These are phyloP conservation scores for Blepharisma stoltei DNA, from an alignment of 73 alveolate genomes.

Conservation along the genomic window DNA sequence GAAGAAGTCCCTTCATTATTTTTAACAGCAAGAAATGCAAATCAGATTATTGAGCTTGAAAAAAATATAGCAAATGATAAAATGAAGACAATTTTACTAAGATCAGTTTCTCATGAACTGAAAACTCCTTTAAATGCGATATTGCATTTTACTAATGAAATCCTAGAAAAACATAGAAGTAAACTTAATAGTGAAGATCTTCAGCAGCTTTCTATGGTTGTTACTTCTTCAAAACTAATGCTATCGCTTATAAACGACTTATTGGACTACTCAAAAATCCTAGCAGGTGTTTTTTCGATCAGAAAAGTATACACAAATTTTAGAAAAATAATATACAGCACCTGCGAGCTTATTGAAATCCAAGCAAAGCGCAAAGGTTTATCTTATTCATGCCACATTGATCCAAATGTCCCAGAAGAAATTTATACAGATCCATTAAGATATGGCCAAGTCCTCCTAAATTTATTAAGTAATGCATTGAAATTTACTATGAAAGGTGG, in stretches of 20 bases:
- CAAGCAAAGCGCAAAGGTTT: too few relatives aligned
- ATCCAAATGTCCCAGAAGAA: neutral
- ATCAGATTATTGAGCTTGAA: slow-evolving; percentile 11
- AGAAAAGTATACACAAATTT: neutral
- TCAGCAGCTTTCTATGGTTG: neutral
- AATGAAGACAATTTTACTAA: neutral
- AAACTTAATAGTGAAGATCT: neutral
- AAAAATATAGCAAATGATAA: neutral
- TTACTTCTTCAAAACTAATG: neutral
- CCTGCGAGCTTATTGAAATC: too few relatives aligned
- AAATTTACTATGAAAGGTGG: slow-evolving; percentile 14
- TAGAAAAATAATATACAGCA: too few relatives aligned
- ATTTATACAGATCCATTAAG: neutral
- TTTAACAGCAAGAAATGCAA: neutral
- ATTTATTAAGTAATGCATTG: slow-evolving; percentile 8
- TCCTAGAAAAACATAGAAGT: neutral
- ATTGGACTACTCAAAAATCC: slow-evolving; percentile 5
- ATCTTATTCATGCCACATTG: neutral
- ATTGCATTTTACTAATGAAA: neutral
- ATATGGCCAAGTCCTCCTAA: neutral
- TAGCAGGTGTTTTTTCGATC: neutral
- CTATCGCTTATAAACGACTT: slow-evolving; percentile 13
- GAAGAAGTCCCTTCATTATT: neutral
- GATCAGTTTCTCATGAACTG: slow-evolving; percentile 25
- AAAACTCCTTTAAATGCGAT: slow-evolving; percentile 22